Conservation (phyloP, 164 flowering plant genomes). For the Brasenia schreberi region DNA sequence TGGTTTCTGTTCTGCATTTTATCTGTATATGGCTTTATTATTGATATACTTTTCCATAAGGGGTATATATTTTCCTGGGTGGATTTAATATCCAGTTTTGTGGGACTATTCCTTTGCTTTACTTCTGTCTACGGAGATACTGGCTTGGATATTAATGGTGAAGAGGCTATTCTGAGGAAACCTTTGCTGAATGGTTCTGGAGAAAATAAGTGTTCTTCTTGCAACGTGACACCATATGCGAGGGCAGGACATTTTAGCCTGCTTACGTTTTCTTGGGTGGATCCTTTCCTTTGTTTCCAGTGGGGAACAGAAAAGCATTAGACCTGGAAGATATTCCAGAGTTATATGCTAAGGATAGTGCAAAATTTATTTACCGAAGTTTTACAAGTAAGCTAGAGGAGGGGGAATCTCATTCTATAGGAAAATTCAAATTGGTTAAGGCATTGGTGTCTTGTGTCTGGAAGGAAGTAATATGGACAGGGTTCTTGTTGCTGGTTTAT, state of each 20-base stretch:
- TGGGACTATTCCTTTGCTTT: slow-evolving; percentile 9
- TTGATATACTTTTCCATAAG: slow-evolving; percentile 10
- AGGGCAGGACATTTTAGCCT: slow-evolving; percentile 22
- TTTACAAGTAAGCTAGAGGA: slow-evolving; percentile 15
- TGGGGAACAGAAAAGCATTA: slow-evolving; percentile 22
- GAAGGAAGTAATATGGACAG: slow-evolving; percentile 33
- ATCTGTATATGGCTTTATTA: slow-evolving; percentile 12
- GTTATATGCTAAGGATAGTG: slow-evolving; percentile 17
- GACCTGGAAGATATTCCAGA: slow-evolving; percentile 41
- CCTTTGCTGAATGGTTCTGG: slow-evolving; percentile 16
- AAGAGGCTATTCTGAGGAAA: slow-evolving; percentile 10
- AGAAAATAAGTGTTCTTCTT: slow-evolving; percentile 2
- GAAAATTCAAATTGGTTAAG: slow-evolving; percentile 10
- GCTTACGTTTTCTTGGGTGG: slow-evolving; percentile 36
- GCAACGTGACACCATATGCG: slow-evolving; percentile 15
- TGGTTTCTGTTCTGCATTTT: slow-evolving; percentile 15
- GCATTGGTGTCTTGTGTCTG: slow-evolving; percentile 23
- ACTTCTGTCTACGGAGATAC: slow-evolving; percentile 10
- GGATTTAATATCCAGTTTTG: slow-evolving; percentile 12
- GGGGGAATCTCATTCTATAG: slow-evolving; percentile 12
- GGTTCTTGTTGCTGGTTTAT: slow-evolving; percentile 19
- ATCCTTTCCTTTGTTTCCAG: slow-evolving; percentile 19
- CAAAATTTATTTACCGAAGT: slow-evolving; percentile 12
- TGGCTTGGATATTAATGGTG: slow-evolving; percentile 8
- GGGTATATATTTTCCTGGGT: slow-evolving; percentile 3